phyloP scores from a whole-genome alignment of 495 filamentous ascomycete species.

The Aspergillus cavernicola region DNA sequence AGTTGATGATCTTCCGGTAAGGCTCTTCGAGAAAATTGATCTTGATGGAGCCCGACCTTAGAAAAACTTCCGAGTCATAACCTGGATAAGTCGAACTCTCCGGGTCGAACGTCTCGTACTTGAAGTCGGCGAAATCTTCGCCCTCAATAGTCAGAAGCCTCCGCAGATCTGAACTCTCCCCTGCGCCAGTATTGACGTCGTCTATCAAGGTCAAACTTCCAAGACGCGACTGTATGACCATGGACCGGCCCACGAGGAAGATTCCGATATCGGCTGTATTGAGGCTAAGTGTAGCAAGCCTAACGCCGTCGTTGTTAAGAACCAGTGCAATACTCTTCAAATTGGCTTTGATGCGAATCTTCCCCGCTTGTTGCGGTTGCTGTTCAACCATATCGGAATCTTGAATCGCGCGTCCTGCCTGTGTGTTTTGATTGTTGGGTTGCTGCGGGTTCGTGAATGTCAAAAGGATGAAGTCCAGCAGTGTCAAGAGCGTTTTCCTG shows the following conservation, averaged over 20 bases:
- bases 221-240: slow-evolving; percentile 81
- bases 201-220: slow-evolving; percentile 86
- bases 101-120: slow-evolving; percentile 90
- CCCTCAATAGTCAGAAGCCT: slow-evolving; percentile 92
- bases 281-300: slow-evolving; percentile 86
- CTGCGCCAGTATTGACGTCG: slow-evolving; percentile 89
- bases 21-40: slow-evolving; percentile 95
- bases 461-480: slow-evolving; percentile 93
- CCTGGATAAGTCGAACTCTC: slow-evolving; percentile 75
- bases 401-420: slow-evolving; percentile 45
- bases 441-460: slow-evolving; percentile 80
- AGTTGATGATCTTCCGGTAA: slow-evolving; percentile 97
- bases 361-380: slow-evolving; percentile 40
- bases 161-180: slow-evolving; percentile 72
- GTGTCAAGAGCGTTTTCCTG: slow-evolving; percentile 83
- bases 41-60: slow-evolving; percentile 90
- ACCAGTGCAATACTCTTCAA: slow-evolving; percentile 90
- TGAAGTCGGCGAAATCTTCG: slow-evolving; percentile 94
- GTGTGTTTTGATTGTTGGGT: slow-evolving; percentile 28
- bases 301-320: slow-evolving; percentile 97
- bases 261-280: slow-evolving; percentile 88
- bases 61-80: slow-evolving; percentile 87
- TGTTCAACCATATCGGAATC: slow-evolving; percentile 38
- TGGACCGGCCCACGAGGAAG: slow-evolving; percentile 76
- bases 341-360: slow-evolving; percentile 82